A percentile compares a stretch with the other conserved stretches of the same genome.
Conservation (phyloP, 192 early-diverging fungal genomes). For the Rhizoclosmatium globosum region DNA sequence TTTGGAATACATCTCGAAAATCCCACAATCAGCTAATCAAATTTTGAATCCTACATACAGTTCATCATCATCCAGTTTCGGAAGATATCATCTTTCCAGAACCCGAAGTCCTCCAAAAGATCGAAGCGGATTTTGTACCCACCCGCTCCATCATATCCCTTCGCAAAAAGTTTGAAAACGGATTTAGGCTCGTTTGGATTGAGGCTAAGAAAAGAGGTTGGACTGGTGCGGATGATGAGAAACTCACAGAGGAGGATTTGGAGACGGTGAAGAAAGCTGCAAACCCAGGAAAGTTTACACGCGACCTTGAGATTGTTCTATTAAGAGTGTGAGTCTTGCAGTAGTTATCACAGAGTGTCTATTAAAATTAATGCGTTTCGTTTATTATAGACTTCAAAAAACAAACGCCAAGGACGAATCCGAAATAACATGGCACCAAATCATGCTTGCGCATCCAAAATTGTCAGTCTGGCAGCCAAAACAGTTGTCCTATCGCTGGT, state of each 20-base stretch:
- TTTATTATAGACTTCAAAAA: neutral
- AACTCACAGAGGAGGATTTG: neutral
- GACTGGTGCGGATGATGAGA: neutral
- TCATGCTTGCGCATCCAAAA: neutral
- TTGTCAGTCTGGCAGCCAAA: neutral
- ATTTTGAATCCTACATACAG: too few species aligned
- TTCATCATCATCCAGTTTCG: neutral
- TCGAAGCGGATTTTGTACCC: neutral
- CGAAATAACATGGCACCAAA: conserved; percentile 1
- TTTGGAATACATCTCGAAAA: too few species aligned
- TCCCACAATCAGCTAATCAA: too few species aligned
- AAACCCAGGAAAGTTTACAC: neutral
- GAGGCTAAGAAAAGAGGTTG: neutral
- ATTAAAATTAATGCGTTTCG: neutral
- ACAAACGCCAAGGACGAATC: neutral
- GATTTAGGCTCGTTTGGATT: neutral
- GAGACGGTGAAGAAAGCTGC: neutral
- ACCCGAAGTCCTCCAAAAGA: neutral
- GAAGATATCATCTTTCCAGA: neutral
- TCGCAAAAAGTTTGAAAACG: neutral
- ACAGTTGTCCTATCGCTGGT: neutral
- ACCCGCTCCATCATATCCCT: neutral
- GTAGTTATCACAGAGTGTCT: too few species aligned
- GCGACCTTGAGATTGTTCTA: neutral
- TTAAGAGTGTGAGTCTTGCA: neutral